These are phyloP conservation scores for Nakaseomyces uthaithaninus DNA, from an alignment of 1,139 yeast genomes.

Conservation along the genomic window DNA sequence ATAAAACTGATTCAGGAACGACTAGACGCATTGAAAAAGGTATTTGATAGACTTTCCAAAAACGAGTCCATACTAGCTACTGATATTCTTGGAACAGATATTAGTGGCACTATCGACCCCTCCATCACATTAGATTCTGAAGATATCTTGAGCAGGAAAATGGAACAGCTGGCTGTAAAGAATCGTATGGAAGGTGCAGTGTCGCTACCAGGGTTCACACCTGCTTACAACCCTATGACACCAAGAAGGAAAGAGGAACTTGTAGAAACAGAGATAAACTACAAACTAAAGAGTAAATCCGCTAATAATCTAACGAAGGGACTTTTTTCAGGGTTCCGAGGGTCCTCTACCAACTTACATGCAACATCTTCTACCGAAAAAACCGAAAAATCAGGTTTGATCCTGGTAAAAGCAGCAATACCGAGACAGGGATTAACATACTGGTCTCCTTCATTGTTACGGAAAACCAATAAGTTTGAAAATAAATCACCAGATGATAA, in stretches of 20 bases:
- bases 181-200: conserved; percentile 13
- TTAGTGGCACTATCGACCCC: conserved; percentile 19
- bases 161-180: conserved; percentile 19
- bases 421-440: conserved; percentile 32
- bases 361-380: conserved; percentile 7
- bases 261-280: conserved; percentile 16
- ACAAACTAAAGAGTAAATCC: conserved; percentile 16
- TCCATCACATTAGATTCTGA: conserved; percentile 15
- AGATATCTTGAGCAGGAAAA: conserved; percentile 18
- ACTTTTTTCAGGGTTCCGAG: conserved; percentile 16
- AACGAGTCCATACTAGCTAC: conserved; percentile 16
- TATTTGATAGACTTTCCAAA: conserved; percentile 16
- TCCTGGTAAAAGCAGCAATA: conserved; percentile 16
- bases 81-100: conserved; percentile 20
- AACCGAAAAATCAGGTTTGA: conserved; percentile 18
- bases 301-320: conserved; percentile 15
- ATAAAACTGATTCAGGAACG: conserved; percentile 17
- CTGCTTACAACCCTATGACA: conserved; percentile 9
- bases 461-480: conserved; percentile 26
- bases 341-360: conserved; percentile 8
- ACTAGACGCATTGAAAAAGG: conserved; percentile 16
- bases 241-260: conserved; percentile 4
- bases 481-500: conserved; percentile 24
- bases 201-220: conserved; percentile 4
- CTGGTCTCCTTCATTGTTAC: conserved; percentile 30